A percentile compares a stretch with the other conserved stretches of the same genome.
These are phyloP conservation scores for Pneumocystis jirovecii DNA, from an alignment of 1,139 yeast species.

Conservation along the genomic window DNA sequence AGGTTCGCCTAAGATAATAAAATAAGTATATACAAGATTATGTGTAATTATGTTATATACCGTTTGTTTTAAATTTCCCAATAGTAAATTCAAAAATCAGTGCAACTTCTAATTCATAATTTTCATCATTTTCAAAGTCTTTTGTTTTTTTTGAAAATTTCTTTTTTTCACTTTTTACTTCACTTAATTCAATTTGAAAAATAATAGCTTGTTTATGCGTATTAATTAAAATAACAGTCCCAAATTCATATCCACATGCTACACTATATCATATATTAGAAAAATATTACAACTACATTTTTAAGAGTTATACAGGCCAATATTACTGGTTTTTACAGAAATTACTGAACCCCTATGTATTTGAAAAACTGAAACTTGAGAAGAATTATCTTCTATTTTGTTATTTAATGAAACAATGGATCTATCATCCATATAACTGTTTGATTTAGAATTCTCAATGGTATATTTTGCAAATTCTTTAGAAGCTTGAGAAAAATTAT, in stretches of 20 bases:
- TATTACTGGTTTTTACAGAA: background rate
- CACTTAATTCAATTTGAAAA: conserved; percentile 30
- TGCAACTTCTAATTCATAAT: conserved; percentile 28
- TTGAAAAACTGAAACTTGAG: background rate
- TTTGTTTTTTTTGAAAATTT: conserved; percentile 10
- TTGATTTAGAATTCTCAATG: background rate
- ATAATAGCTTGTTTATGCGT: conserved; percentile 76
- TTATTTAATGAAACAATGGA: background rate
- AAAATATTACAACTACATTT: background rate
- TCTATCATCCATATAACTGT: background rate
- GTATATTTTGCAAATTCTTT: background rate
- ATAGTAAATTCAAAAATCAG: background rate
- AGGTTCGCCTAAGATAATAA: conserved; percentile 25
- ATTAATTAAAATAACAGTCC: conserved; percentile 62
- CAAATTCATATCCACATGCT: conserved; percentile 65
- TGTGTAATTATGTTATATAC: background rate
- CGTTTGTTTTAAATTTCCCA: background rate
- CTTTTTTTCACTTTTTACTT: conserved; percentile 6
- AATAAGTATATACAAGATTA: background rate
- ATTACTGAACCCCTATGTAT: background rate
- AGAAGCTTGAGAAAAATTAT: background rate
- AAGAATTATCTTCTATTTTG: background rate
- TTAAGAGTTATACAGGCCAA: background rate
- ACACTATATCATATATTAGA: conserved; percentile 17
- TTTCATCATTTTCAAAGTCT: conserved; percentile 52